Conservation (phyloP, 495 filamentous ascomycete genomes). For the Cudoniella acicularis region DNA sequence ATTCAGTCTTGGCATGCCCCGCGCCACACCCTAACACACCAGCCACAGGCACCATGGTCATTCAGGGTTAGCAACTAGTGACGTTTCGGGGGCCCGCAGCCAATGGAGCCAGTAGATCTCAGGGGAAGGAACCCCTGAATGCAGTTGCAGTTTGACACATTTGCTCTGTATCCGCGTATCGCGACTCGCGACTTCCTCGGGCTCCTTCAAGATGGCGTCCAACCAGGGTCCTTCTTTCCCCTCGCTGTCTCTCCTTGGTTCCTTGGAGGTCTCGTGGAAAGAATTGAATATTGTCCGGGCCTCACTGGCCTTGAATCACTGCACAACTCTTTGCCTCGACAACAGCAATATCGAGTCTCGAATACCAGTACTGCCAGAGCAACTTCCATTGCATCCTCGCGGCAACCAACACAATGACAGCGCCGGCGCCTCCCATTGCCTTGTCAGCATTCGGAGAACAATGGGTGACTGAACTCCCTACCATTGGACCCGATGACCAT, state of each 20-base stretch:
- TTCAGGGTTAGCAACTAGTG: neutral
- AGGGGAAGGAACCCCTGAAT: neutral
- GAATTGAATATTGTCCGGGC: too few relatives aligned
- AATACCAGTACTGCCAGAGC: too few relatives aligned
- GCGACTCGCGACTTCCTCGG: neutral
- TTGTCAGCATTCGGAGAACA: neutral
- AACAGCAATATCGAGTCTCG: too few relatives aligned
- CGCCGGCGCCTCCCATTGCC: neutral
- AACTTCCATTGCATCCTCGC: too few relatives aligned
- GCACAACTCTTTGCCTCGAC: too few relatives aligned
- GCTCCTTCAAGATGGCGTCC: neutral
- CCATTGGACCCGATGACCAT: conserved; percentile 59
- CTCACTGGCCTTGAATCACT: too few relatives aligned
- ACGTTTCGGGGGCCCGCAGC: neutral
- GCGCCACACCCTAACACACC: too few relatives aligned
- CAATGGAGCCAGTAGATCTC: too few relatives aligned
- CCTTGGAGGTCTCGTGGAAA: too few relatives aligned
- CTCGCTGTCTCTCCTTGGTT: too few relatives aligned
- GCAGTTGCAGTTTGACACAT: neutral
- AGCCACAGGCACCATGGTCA: too few relatives aligned
- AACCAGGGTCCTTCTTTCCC: neutral
- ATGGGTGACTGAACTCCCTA: conserved; percentile 32
- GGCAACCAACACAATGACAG: neutral
- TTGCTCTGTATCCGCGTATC: neutral
- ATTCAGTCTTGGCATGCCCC: too few relatives aligned